Evolutionary conservation across 2,329 filamentous ascomycete species (phyloP).

Genomic region (Ophiostoma himal-ulmi): DNA sequence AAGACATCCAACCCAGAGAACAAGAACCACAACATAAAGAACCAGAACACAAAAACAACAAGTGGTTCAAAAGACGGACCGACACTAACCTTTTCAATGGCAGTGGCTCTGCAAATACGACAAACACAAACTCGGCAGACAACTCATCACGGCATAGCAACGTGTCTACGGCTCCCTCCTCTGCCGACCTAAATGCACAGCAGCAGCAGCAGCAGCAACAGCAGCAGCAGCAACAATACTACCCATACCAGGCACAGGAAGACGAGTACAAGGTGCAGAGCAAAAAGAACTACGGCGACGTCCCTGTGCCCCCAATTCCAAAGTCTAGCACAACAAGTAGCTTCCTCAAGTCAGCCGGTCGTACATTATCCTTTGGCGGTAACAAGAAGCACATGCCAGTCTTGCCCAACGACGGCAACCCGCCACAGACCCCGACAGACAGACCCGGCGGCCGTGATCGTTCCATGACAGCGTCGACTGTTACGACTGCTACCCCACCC

Average conservation of each 20-base stretch:
- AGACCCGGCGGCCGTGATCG: conserved; percentile 38
- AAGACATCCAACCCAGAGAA: conserved; percentile 9
- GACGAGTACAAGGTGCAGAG: conserved; percentile 38
- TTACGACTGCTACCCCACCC: conserved; percentile 48
- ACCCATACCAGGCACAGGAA: conserved; percentile 16
- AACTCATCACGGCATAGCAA: conserved; percentile 58
- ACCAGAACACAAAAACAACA: neutral
- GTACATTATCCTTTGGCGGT: conserved; percentile 56
- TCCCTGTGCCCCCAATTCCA: conserved; percentile 38
- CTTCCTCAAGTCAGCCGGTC: conserved; percentile 51
- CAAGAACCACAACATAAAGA: conserved; percentile 3
- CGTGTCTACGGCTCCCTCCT: conserved; percentile 56
- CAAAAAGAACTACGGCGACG: conserved; percentile 39
- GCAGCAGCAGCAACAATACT: conserved; percentile 16
- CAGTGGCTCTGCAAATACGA: conserved; percentile 57
- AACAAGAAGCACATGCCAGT: conserved; percentile 45
- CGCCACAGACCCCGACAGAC: conserved; percentile 28
- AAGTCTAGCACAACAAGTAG: conserved; percentile 44
- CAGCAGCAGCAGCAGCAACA: conserved; percentile 18
- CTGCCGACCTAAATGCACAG: conserved; percentile 41
- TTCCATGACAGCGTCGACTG: conserved; percentile 50
- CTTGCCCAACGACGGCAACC: conserved; percentile 34
- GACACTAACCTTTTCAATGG: conserved; percentile 37
- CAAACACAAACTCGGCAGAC: conserved; percentile 54
- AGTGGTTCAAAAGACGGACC: conserved; percentile 1